Base-by-base conservation (phyloP, 805 yeast species). In the Millerozyma miso region DNA sequence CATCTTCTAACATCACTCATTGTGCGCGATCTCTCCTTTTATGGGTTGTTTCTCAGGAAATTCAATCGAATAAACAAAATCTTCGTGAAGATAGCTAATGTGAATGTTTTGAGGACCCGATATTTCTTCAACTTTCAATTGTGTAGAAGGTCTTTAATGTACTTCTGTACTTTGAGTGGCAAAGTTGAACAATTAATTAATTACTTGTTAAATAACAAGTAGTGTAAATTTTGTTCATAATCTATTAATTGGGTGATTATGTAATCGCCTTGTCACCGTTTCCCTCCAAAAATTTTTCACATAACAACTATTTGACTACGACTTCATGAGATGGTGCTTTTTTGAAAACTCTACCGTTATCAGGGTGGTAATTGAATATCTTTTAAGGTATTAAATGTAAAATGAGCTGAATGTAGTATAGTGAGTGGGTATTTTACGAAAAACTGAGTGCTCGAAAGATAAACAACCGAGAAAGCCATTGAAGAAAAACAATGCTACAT, bases 1-100 rank as follows among this genome's bases (percentile, higher is more conserved):
- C 82, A 77, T 48, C 67, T 57, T 58, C 65, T 61, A 13, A 57
- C 55, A 32, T 59, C 63, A 31, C 44, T 39, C 48, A 45, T 45
- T 23, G 31, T 38, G 37, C 34, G 34, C 34, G 34, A 32, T 32
- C 19, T 34, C 16, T 17, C 20, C 23, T 5, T 34, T 14, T 18
- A 34, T 38, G 14, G 10, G 33, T 19, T 37, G 13, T n/a, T 26
- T 23, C 29, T 23, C 26, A 6, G 15, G 8, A 7, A 29, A 20
- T 6, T 7, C 13, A 15, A 36, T 8, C 31, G 10, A 23, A 23
- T 10, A 7, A 23, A 6, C 10, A 6, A 23, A 23, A 6, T 23
- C 10, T 7, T 23, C 29, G 29, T 23, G 29, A 23, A 23, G 29
- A 23, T 23, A 23, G 29, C 10, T 23, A 23, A 7, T 23, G 10